A percentile compares a stretch with the other conserved stretches of the same genome.
Conservation (phyloP, 768 basidiomycete genomes). For the Termitomyces sp. region DNA sequence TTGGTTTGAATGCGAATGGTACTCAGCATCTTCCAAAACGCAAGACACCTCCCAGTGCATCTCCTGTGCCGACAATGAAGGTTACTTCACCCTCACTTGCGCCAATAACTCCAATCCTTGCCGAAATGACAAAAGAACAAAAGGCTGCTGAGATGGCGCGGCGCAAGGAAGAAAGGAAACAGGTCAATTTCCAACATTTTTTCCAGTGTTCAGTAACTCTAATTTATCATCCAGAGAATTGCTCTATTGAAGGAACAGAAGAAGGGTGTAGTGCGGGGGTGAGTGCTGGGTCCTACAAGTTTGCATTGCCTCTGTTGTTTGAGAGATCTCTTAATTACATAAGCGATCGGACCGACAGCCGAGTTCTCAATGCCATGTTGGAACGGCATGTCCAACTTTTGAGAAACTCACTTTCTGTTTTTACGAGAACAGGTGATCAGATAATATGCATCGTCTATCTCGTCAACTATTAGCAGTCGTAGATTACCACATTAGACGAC, state of each 20-base stretch:
- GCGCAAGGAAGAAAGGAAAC: slow-evolving; percentile 87
- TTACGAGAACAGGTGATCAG: not conserved
- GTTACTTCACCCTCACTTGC: slow-evolving; percentile 15
- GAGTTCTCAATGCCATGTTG: not conserved
- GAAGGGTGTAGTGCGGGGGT: slow-evolving; percentile 38
- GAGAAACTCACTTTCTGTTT: not conserved
- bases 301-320: not conserved
- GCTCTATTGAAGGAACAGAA: slow-evolving; percentile 81
- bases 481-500: not conserved
- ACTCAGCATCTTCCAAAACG: slow-evolving; percentile 1
- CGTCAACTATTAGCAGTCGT: not conserved
- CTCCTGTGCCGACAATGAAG: slow-evolving; percentile 15
- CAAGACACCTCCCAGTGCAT: slow-evolving; percentile 15
- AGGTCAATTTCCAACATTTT: slow-evolving; percentile 37
- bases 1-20: not conserved
- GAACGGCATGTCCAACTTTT: not conserved
- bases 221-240: slow-evolving; percentile 48
- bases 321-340: not conserved
- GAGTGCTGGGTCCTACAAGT: not conserved
- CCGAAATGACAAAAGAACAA: slow-evolving; percentile 78
- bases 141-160: slow-evolving; percentile 91
- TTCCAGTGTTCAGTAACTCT: not conserved
- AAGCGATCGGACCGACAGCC: not conserved
- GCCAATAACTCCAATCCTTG: slow-evolving; percentile 24
- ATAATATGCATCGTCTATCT: not conserved